Base-by-base conservation (phyloP, 164 flowering plant species). In the Houttuynia cordata region DNA sequence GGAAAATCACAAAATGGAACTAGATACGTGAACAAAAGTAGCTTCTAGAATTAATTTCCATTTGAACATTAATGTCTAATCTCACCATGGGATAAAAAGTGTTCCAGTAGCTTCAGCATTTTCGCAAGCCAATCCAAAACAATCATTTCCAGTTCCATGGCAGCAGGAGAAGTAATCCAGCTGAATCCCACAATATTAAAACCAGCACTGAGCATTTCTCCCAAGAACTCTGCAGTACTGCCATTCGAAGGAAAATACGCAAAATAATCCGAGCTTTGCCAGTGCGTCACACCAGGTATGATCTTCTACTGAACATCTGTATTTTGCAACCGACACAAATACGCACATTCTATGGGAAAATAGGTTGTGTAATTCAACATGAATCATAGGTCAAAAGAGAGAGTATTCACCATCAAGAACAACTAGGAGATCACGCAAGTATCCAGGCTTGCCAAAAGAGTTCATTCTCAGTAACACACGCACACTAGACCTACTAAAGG, bases 161-260 rank as follows among this genome's bases (percentile, higher is more conserved):
- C 98, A 45, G 98, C 96, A 57, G 98, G 96, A 75, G 97, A 92
- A 67, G 91, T 85, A 23, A 87, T 69, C 96, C 96, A 92, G 65
- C 94, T 92, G 74, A 92, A 92, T 24, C 96, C 98, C 70, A 92
- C 96, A 60, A 92, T 84, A 70, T 84, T 87, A 25, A 92, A 61
- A 24, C 82, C 96, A 59, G 87, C 91, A 78, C 98, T 89, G 25
- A 92, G 86, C 98, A 92, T 92, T 78, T 92, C 98, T 47, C 96
- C 96, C n/a, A 89, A 66, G 70, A 89, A 87, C 37, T 96, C 96
- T 22, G 94, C 96, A 30, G 76, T 75, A 66, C 96, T 89, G 67
- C 96, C 84, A 64, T 92, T 88, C 40, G 95, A 81, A 60, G 98
- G 95, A 74, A 74, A 92, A 77, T 88, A 92, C 10, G 95, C 96